These are phyloP conservation scores for Podospora bellae-mahoneyi DNA, from an alignment of 495 filamentous ascomycete genomes.

Conservation along the genomic window DNA sequence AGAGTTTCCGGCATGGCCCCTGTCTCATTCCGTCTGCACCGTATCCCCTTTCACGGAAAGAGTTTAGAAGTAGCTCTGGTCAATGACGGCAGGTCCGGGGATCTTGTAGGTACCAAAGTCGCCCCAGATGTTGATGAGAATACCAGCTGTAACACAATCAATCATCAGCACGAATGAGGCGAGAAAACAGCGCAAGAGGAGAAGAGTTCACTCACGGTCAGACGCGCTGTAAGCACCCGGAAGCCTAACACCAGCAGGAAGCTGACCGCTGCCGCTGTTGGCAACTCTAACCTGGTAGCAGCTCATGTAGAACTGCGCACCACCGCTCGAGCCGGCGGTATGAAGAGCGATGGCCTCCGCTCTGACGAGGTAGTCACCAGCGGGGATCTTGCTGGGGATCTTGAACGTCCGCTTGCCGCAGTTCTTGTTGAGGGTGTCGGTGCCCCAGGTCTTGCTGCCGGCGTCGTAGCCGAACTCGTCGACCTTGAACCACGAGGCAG, in stretches of 20 bases:
- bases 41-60: neutral
- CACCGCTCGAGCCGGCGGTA: slow-evolving; percentile 35
- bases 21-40: neutral
- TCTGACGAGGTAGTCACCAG: slow-evolving; percentile 51
- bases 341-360: slow-evolving; percentile 53
- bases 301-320: slow-evolving; percentile 50
- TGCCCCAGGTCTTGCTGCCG: slow-evolving; percentile 32
- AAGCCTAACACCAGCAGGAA: slow-evolving; percentile 43
- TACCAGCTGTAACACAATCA: slow-evolving; percentile 27
- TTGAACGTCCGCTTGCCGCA: slow-evolving; percentile 53
- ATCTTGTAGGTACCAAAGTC: slow-evolving; percentile 37
- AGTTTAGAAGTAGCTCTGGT: slow-evolving; percentile 25
- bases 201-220: slow-evolving; percentile 27
- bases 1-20: neutral
- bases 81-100: slow-evolving; percentile 33
- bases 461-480: slow-evolving; percentile 39
- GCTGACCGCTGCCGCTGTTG: slow-evolving; percentile 36
- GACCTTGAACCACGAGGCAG: slow-evolving; percentile 38
- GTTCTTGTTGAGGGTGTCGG: slow-evolving; percentile 33
- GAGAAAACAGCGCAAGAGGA: neutral
- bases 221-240: slow-evolving; percentile 48
- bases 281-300: slow-evolving; percentile 48
- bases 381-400: slow-evolving; percentile 46
- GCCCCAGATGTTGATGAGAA: slow-evolving; percentile 43
- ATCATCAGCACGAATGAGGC: too few relatives aligned